Evolutionary conservation across 768 basidiomycete species (phyloP).

Genomic region (Tulasnella sp.): DNA sequence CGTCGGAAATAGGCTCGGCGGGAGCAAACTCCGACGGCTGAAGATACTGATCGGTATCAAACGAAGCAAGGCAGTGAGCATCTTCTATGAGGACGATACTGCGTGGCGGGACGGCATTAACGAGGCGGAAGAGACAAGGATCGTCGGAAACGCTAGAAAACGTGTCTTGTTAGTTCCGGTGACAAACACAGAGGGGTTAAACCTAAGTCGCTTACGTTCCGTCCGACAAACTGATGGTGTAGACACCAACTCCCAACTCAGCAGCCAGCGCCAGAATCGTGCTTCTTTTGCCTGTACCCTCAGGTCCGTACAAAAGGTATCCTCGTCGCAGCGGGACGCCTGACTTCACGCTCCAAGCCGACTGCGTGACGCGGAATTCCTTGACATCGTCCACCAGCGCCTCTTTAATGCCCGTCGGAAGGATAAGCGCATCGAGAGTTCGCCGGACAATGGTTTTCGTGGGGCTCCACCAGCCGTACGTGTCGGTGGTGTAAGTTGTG

Average conservation of each 20-base stretch:
- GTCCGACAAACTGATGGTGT: slow-evolving; percentile 50
- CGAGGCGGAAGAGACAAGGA: slow-evolving; percentile 46
- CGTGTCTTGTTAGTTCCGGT: no score
- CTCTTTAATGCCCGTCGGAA: slow-evolving; percentile 48
- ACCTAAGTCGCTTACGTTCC: slow-evolving; percentile 40
- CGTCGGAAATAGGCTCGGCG: slow-evolving; percentile 43
- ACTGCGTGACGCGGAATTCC: slow-evolving; percentile 52
- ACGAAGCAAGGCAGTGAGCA: slow-evolving; percentile 46
- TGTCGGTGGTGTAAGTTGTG: slow-evolving; percentile 37
- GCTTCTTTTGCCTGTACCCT: slow-evolving; percentile 58
- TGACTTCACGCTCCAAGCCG: slow-evolving; percentile 53
- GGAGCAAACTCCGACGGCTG: slow-evolving; percentile 45
- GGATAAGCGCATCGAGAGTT: slow-evolving; percentile 52
- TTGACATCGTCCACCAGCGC: slow-evolving; percentile 50
- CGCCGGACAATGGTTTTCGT: slow-evolving; percentile 48
- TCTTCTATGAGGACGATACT: slow-evolving; percentile 58
- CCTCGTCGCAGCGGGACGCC: slow-evolving; percentile 59
- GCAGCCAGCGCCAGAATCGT: slow-evolving; percentile 50
- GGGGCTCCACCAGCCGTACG: slow-evolving; percentile 34
- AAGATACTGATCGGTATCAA: no score
- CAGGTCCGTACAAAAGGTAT: slow-evolving; percentile 56
- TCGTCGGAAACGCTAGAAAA: slow-evolving; percentile 47
- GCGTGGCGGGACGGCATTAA: slow-evolving; percentile 48
- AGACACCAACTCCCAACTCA: slow-evolving; percentile 36
- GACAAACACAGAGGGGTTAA: no score